Base-by-base conservation (phyloP, 2,329 filamentous ascomycete species). In the Neopestalotiopsis sp. region DNA sequence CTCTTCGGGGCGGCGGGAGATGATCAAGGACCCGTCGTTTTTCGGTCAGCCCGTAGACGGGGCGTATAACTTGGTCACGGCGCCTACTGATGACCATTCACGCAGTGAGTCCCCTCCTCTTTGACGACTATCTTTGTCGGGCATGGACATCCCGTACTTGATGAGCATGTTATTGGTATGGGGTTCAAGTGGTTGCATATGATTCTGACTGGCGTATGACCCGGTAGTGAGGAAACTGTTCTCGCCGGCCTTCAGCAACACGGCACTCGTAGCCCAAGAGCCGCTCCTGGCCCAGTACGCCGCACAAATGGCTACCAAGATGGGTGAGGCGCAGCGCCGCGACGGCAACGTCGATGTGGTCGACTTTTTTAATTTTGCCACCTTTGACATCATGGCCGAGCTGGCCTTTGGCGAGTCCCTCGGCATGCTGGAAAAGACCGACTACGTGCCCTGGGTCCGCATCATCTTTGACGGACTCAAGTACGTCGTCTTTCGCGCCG, bases 221-320 rank as follows among this genome's bases (percentile, higher is more conserved):
- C 34, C 1, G 3, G 1, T 56, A 56, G 49, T 72, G 38, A 68
- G 72, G 13, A 24, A 28, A 58, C 6, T 71, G 61, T 57, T 74
- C 13, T 53, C 70, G 10, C 70, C 71, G 30, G 73, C 68, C 24
- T 75, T 76, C 62, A 71, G 69, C 14, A 71, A 71, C 6, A 68
- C 63, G 38, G 63, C 73, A 7, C 61, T 76, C 63, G 61, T 45
- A 13, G 73, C 67, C 6, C 73, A 76, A 24, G 72, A 76, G 61
- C 68, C 68, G 9, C 67, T 74, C 57, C 70, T 75, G 64, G 57
- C 66, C 20, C 38, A 67, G 24, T 75, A 76, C 61, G 64, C 73
- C 9, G 70, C 72, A 61, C 68, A 70, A 5, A 69, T 75, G 45
- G 67, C 72, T 10, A 20, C 57, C 45, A 59, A 69, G 30, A 61